These are phyloP conservation scores for Leucogyrophana mollusca DNA, from an alignment of 768 basidiomycete species.

Conservation along the genomic window DNA sequence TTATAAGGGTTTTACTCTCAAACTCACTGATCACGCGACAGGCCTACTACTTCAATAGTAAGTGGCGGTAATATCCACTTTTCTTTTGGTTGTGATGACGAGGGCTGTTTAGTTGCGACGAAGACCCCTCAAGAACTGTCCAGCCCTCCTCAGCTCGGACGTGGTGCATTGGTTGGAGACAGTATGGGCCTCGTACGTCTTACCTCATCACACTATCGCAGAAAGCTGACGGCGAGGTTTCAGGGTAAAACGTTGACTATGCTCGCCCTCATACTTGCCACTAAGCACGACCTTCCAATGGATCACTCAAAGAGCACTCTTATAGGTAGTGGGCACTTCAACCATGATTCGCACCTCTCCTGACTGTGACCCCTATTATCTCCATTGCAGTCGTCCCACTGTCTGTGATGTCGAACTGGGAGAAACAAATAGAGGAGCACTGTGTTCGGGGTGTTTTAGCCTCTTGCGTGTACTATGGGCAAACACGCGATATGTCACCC, in stretches of 20 bases:
- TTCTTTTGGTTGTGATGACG: slow-evolving; percentile 4
- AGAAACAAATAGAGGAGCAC: slow-evolving; percentile 80
- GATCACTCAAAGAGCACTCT: slow-evolving; percentile 70
- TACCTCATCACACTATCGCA: not conserved
- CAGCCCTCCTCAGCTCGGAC: slow-evolving; percentile 58
- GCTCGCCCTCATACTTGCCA: slow-evolving; percentile 77
- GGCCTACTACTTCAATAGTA: slow-evolving; percentile 71
- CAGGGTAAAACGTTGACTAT: slow-evolving; percentile 92
- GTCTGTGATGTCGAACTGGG: slow-evolving; percentile 86
- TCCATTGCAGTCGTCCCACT: slow-evolving; percentile 67
- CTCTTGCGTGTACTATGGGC: slow-evolving; percentile 69
- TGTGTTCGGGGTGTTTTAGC: slow-evolving; percentile 52
- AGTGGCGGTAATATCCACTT: slow-evolving; percentile 16
- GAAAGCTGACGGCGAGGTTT: slow-evolving; percentile 6
- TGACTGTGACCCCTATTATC: slow-evolving; percentile 4
- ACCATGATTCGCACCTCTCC: not conserved
- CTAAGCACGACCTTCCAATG: slow-evolving; percentile 58
- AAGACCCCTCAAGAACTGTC: slow-evolving; percentile 67
- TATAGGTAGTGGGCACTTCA: slow-evolving; percentile 59
- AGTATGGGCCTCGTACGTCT: slow-evolving; percentile 72
- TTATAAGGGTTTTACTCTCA: not conserved
- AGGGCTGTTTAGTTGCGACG: slow-evolving; percentile 62
- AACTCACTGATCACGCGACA: slow-evolving; percentile 16
- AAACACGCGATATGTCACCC: slow-evolving; percentile 56
- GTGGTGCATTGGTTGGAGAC: slow-evolving; percentile 88